Base-by-base conservation (phyloP, 208 protist species). In the Leishmania turanica region DNA sequence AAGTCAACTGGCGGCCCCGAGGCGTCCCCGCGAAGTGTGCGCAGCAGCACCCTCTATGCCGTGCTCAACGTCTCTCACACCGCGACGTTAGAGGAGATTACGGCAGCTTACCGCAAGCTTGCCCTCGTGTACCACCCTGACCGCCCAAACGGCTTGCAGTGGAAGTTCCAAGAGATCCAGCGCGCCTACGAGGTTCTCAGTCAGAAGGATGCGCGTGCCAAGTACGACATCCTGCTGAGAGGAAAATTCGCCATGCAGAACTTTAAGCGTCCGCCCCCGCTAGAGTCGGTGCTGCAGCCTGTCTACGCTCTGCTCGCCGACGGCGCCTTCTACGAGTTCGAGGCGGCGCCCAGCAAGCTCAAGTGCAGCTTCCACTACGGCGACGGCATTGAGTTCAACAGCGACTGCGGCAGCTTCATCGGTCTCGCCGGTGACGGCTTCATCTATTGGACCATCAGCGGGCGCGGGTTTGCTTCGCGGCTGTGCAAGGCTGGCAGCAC, bases 171-270 rank as follows among this genome's bases (percentile, higher is more conserved):
- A 42, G 62, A 90, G 54, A 90, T 99, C 15, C 96, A 94, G 73
- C 87, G 93, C 17, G 99, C 99, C 9, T 99, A 99, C 82, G 98
- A 99, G 71, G 90, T 99, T 19, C 90, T 99, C 1, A 87, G 82
- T 21, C 90, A 99, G 78, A 53, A 68, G n/a, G 71, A 98, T 60
- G 98, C 97, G 77, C 92, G 98, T 40, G 60, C 90, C 40, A 74
- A 95, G 27, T 99, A 99, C 87, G 99, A 99, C 68, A 77, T 75
- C 5, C 81, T 90, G 2, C 34, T 93, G 42, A 79, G 75, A 56
- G 78, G 82, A 49, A 82, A 77, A 51, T 31, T 69, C 0, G 37
- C 47, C 17, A 66, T 93, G 74, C 81, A 81, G 24, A 87, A 88
- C 37, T 96, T 97, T 65, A 89, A 89, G 73, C 86, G 88, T 1